Evolutionary conservation across 371 early-diverging fungal species (phyloP).

Genomic region (Amoeboaphelidium protococcarum): DNA sequence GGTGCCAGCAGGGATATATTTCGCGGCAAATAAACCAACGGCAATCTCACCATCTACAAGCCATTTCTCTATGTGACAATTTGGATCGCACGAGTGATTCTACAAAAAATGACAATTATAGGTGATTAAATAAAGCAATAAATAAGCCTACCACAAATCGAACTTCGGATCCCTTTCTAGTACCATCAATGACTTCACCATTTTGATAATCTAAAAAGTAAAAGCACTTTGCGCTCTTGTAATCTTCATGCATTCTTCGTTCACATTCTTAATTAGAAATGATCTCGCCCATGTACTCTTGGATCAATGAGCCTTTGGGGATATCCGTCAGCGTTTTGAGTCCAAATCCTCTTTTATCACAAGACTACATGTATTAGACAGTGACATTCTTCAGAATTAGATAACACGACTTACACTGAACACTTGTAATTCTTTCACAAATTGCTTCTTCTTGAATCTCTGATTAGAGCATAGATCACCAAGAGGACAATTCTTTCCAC

Average conservation of each 20-base stretch:
- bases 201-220: constrained; percentile 52
- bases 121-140: not conserved
- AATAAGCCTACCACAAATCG: constrained; percentile 25
- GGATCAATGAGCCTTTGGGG: constrained; percentile 29
- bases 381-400: too few species aligned
- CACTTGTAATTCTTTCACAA: constrained; percentile 25
- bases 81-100: constrained; percentile 41
- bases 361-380: too few species aligned
- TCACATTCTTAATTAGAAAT: constrained; percentile 34
- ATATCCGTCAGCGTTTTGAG: constrained; percentile 31
- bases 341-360: constrained; percentile 40
- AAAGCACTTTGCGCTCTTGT: constrained; percentile 32
- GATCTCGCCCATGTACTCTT: constrained; percentile 71
- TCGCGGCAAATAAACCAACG: constrained; percentile 45
- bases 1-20: constrained; percentile 32
- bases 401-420: constrained; percentile 28
- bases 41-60: constrained; percentile 31
- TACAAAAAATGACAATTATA: constrained; percentile 6
- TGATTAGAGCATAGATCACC: constrained; percentile 44
- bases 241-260: constrained; percentile 40
- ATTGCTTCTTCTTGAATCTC: constrained; percentile 30
- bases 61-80: constrained; percentile 76
- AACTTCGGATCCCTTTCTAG: constrained; percentile 39
- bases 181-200: constrained; percentile 52
- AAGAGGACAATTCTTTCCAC: constrained; percentile 34